Percentiles rank a stretch among this genome's conserved stretches.
Evolutionary conservation across 169 alveolate genomes (phyloP).

Genomic region (Cryptosporidium andersoni): DNA sequence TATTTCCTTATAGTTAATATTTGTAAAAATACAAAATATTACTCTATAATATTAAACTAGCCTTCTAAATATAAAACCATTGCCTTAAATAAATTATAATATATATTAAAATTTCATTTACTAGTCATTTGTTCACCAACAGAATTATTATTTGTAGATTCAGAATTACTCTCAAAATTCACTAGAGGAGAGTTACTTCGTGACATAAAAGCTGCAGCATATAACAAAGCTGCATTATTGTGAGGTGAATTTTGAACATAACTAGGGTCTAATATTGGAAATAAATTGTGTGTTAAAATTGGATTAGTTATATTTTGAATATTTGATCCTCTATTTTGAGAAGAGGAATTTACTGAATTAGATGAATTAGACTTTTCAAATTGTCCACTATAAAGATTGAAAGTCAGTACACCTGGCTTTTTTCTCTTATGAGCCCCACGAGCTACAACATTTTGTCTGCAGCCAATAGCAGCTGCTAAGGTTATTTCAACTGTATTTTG

Average conservation of each 20-base stretch:
- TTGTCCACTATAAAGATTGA: conserved; percentile 61
- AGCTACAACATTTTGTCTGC: conserved; percentile 71
- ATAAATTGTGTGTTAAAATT: not conserved
- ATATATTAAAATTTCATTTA: too few relatives aligned
- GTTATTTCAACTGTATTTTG: conserved; percentile 62
- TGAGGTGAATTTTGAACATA: conserved; percentile 6
- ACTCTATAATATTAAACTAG: too few relatives aligned
- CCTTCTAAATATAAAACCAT: too few relatives aligned
- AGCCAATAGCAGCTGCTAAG: conserved; percentile 66
- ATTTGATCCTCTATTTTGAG: not conserved
- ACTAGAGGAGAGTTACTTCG: not conserved
- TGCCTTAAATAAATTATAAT: too few relatives aligned
- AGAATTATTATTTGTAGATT: too few relatives aligned
- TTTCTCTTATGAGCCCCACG: conserved; percentile 69
- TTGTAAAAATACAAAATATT: too few relatives aligned
- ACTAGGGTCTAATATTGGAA: not conserved
- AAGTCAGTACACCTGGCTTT: conserved; percentile 68
- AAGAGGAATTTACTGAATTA: not conserved
- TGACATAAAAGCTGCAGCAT: conserved; percentile 33
- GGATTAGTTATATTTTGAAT: not conserved
- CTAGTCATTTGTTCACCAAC: too few relatives aligned
- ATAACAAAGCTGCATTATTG: conserved; percentile 33
- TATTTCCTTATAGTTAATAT: too few relatives aligned
- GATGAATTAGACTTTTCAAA: conserved; percentile 39
- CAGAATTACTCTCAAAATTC: not conserved